Evolutionary conservation across 805 yeast species (phyloP).

Genomic region (Teunomyces stri): DNA sequence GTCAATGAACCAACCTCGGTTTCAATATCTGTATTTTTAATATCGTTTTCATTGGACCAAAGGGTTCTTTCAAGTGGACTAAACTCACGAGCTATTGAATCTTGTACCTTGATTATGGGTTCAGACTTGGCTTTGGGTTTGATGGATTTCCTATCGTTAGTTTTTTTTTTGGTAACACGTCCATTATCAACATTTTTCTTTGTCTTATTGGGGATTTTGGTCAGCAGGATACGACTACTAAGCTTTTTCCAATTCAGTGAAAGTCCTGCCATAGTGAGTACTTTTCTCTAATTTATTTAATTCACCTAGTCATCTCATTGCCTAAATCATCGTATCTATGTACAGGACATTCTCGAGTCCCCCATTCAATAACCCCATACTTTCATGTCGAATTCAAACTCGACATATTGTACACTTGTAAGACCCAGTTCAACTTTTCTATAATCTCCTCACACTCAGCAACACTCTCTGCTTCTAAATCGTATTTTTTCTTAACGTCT

Average conservation of each 20-base stretch:
- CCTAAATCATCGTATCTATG: not conserved
- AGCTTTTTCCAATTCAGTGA: slow-evolving; percentile 24
- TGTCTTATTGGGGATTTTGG: slow-evolving; percentile 5
- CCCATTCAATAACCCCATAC: not conserved
- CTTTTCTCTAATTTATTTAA: not conserved
- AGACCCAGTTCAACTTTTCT: slow-evolving; percentile 57
- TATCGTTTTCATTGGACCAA: slow-evolving; percentile 5
- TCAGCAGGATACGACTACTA: slow-evolving; percentile 4
- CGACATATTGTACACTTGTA: slow-evolving; percentile 49
- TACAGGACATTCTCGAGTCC: not conserved
- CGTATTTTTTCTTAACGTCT: slow-evolving; percentile 74
- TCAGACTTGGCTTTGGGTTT: not conserved
- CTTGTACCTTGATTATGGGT: not conserved
- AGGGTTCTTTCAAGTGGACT: slow-evolving; percentile 3
- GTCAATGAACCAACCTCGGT: not conserved
- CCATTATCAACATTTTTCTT: slow-evolving; percentile 1
- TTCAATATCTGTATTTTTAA: not conserved
- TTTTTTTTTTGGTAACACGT: not conserved
- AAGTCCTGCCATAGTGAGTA: slow-evolving; percentile 5
- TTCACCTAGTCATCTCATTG: not conserved
- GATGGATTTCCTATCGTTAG: not conserved
- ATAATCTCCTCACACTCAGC: slow-evolving; percentile 73
- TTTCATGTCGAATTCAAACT: not conserved
- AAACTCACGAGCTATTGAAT: not conserved
- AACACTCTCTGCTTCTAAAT: slow-evolving; percentile 69